Base-by-base conservation (phyloP, 2,329 filamentous ascomycete genomes). In the Colletotrichum navitas region DNA sequence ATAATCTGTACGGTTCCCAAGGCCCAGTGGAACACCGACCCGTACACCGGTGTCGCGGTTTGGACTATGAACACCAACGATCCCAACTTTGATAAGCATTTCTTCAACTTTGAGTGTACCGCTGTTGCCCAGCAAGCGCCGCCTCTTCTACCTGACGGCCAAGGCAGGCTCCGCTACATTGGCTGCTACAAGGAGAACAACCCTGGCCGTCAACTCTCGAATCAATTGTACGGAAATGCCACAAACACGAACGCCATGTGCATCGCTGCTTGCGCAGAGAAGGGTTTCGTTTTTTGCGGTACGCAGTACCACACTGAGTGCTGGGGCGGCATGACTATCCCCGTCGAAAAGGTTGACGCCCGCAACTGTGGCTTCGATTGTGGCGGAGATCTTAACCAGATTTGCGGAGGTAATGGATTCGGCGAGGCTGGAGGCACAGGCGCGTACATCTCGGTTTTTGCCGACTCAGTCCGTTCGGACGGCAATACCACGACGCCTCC, bases 21-120 rank as follows among this genome's bases (percentile, higher is more conserved):
- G 76, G 81, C 82, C 0, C 88, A 90, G 73, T 87, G 88, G 81
- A 90, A 91, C 74, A 78, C 83, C 1, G 82, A 87, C n/a, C 77
- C 85, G 0, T 88, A 86, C 72, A 80, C 79, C 5, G 85, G 85
- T 3, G 80, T 78, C 0, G 86, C 87, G 0, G 76, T 79, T 2
- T 90, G 88, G 88, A 88, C 85, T 0, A 82, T 90, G 75, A 90
- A 90, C 76, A 86, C 85, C 56, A 87, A 88, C 63, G 88, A 89
- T 67, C 83, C 85, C 0, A 77, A 76, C 1, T 82, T 86, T 62
- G 85, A 83, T 36, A 90, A 89, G 79, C 85, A 87, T 61, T 79
- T 80, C 10, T 83, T 90, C 6, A 78, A 85, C 14, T 90, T 90
- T 71, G 77, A 76, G 58, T 90, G 88, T 70, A 83, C 78, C 7